Evolutionary conservation across 805 yeast species (phyloP), one percentile per base, ranked within the genome.

Genomic region (Saccharomycopsis olivae): DNA sequence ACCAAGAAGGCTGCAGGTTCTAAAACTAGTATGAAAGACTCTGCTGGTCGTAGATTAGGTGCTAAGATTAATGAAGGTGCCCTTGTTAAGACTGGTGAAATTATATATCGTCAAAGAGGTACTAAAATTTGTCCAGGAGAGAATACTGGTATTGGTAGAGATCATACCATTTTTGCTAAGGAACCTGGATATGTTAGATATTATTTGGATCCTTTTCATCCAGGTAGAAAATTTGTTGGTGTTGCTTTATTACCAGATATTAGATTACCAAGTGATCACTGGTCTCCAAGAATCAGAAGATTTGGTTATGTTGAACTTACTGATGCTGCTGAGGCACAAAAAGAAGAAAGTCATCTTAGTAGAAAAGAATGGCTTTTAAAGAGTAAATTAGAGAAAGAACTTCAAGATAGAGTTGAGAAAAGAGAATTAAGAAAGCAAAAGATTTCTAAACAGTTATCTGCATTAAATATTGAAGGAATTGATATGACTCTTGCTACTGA

Each of bases 141-240:
- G 50, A 88, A 92, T 51, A 82, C 76, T 9, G 78, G 77, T 6
- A 84, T 89, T 46, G 98, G 98, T 47, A 79, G 75, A 53, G 97
- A 92, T 58, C 96, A 88, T 59, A 89, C 98, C 2, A 71, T 92
- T 24, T 86, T 68, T 58, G 96, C 98, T 3, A 53, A 67, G 27
- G 97, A 92, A 56, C 95, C 96, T 2, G 98, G 98, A 19, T 86
- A 66, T 57, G 96, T 89, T 23, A 73, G 94, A 48, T 92, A 74
- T 61, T 92, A 92, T 60, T 64, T 79, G 46, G 96, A 92, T 64
- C 97, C 98, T 4, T 92, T 92, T 69, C 97, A 92, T 55, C 96
- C 97, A 32, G 74, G 76, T 57, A 76, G 96, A 56, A 81, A 78
- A 55, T 85, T 84, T 55, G 82, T 87, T 48, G 98, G 98, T 29